Conservation (phyloP, 1,284 basidiomycete genomes). For the Inonotus obliquus region DNA sequence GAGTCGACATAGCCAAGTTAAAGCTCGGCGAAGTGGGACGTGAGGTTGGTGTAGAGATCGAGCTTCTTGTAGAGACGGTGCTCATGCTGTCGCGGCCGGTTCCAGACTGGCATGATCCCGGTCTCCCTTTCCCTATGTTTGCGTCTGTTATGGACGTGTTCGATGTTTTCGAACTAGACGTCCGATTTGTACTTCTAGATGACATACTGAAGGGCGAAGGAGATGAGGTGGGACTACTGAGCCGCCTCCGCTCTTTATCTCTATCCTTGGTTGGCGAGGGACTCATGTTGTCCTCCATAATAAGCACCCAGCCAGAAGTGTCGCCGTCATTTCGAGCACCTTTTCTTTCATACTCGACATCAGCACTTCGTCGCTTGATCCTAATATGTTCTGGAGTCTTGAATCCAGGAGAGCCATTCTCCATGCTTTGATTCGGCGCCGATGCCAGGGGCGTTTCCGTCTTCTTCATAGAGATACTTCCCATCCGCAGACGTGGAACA, state of each 20-base stretch:
- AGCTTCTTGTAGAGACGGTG: slow-evolving; percentile 51
- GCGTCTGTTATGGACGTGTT: slow-evolving; percentile 37
- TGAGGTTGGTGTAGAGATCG: slow-evolving; percentile 62
- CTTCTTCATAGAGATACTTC: slow-evolving; percentile 54
- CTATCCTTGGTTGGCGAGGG: slow-evolving; percentile 61
- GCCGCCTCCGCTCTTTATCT: slow-evolving; percentile 50
- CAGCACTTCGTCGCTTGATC: slow-evolving; percentile 29
- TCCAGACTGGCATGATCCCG: slow-evolving; percentile 64
- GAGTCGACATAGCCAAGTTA: slow-evolving; percentile 65
- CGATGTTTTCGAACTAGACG: slow-evolving; percentile 27
- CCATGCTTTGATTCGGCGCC: slow-evolving; percentile 14
- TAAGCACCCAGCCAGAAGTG: slow-evolving; percentile 73
- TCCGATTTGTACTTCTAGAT: slow-evolving; percentile 25
- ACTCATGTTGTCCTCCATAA: slow-evolving; percentile 65
- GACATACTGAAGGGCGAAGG: slow-evolving; percentile 29
- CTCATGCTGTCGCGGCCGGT: slow-evolving; percentile 44
- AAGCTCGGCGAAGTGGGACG: slow-evolving; percentile 73
- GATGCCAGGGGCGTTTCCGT: slow-evolving; percentile 32
- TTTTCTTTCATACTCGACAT: slow-evolving; percentile 29
- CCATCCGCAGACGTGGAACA: slow-evolving; percentile 74
- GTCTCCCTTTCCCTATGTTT: slow-evolving; percentile 39
- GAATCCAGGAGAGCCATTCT: neutral
- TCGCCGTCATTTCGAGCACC: slow-evolving; percentile 34
- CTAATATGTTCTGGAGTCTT: neutral
- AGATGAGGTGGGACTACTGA: slow-evolving; percentile 49